Evolutionary conservation across 1,139 yeast genomes (phyloP), one percentile per base, ranked within the genome.

Genomic region (Dujonia santamariae): DNA sequence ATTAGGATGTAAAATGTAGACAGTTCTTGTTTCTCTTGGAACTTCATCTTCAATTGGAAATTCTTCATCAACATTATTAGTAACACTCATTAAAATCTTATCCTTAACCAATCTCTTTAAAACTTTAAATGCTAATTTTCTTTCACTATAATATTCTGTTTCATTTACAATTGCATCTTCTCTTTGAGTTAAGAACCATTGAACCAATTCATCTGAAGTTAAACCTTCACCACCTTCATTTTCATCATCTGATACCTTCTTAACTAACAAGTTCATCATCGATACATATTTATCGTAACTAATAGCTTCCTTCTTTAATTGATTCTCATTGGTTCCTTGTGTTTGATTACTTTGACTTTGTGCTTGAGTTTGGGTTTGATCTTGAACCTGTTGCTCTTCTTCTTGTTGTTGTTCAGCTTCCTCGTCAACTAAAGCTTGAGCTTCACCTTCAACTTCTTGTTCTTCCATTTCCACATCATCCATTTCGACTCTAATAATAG

Each of bases 401-500:
- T 38, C 46, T 9, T 8, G 7, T n/a, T n/a, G n/a, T n/a, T n/a
- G n/a, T n/a, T n/a, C n/a, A 27, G 34, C 35, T 20, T 32, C 35
- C 22, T 35, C 30, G 31, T 31, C 31, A 13, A 39, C 50, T 4
- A 35, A 43, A 9, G 32, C 39, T n/a, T 42, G 50, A 12, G 46
- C 41, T 15, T 51, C 59, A 12, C 41, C 57, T 5, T 43, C 54
- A 13, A 38, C 54, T 1, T 50, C 67, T 14, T 76, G 88, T 12
- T 78, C 94, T 9, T 81, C 95, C 35, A 92, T 71, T 40, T 86
- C 95, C 28, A 94, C 75, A 56, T 92, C 98, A 48, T 92, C 98
- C 61, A 85, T 85, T 54, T 92, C 97, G 30, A 92, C 97, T 45
- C 95, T 79, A 46, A 92, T 87, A 42, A 92, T 90, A 29, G 96